Evolutionary conservation across 768 basidiomycete genomes (phyloP).

Genomic region (Sistotremastrum suecicum): DNA sequence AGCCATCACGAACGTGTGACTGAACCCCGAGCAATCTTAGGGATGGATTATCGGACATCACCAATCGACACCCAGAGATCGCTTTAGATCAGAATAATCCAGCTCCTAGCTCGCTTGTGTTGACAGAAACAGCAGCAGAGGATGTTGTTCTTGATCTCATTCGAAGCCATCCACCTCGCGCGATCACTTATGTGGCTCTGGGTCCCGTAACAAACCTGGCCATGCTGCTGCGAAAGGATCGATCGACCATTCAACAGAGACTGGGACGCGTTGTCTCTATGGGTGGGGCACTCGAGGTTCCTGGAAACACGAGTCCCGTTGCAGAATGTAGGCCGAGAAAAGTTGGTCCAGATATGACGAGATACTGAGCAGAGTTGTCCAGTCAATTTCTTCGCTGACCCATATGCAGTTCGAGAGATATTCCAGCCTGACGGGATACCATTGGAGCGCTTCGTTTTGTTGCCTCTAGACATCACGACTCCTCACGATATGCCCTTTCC

Average conservation of each 20-base stretch:
- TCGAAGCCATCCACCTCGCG: conserved; percentile 30
- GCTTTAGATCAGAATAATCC: conserved; percentile 11
- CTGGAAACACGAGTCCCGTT: conserved; percentile 69
- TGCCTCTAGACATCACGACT: conserved; percentile 76
- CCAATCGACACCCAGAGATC: conserved; percentile 52
- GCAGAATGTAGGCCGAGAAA: conserved; percentile 58
- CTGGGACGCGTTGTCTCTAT: conserved; percentile 74
- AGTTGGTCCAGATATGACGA: too few relatives aligned
- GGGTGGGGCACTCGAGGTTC: conserved; percentile 89
- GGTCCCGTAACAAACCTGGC: conserved; percentile 78
- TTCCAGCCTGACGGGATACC: conserved; percentile 37
- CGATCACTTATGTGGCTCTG: conserved; percentile 57
- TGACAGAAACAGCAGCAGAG: conserved; percentile 31
- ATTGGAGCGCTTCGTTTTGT: conserved; percentile 49
- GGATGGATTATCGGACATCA: conserved; percentile 55
- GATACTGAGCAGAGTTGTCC: neutral
- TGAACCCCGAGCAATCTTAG: conserved; percentile 19
- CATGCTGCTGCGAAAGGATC: conserved; percentile 40
- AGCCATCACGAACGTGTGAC: conserved; percentile 1
- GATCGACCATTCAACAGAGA: conserved; percentile 34
- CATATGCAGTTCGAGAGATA: conserved; percentile 65
- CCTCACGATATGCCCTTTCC: conserved; percentile 66
- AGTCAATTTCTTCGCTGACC: conserved; percentile 86
- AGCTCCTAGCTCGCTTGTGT: conserved; percentile 30
- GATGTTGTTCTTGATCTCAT: conserved; percentile 46